phyloP scores from a whole-genome alignment of 495 filamentous ascomycete species.

The Aspergillus asperescens region DNA sequence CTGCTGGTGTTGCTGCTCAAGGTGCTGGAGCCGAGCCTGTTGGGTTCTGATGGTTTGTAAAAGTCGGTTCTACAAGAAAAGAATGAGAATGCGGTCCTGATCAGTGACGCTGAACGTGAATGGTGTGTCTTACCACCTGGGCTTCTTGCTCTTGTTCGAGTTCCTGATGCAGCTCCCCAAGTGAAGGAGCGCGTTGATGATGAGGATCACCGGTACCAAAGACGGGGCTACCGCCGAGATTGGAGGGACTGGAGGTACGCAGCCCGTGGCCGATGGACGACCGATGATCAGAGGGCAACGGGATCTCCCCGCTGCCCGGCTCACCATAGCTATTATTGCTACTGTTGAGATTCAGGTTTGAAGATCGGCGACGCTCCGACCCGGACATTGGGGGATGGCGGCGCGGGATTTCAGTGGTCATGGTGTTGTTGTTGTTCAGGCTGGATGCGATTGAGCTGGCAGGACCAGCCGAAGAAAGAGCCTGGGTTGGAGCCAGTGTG shows the following conservation, averaged over 20 bases:
- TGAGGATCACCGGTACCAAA: conserved; percentile 54
- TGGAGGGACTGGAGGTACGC: conserved; percentile 53
- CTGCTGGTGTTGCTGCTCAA: conserved; percentile 44
- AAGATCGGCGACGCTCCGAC: conserved; percentile 52
- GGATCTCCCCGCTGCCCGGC: conserved; percentile 47
- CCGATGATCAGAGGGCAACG: conserved; percentile 33
- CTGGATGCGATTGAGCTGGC: conserved; percentile 19
- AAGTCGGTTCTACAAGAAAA: conserved; percentile 64
- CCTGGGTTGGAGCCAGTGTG: conserved; percentile 7
- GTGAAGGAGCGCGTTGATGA: conserved; percentile 67
- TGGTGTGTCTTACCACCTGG: conserved; percentile 60
- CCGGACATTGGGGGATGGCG: conserved; percentile 46
- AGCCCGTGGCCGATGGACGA: conserved; percentile 43
- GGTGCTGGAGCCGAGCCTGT: conserved; percentile 72
- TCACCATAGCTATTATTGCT: conserved; percentile 27
- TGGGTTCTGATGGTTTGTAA: conserved; percentile 84
- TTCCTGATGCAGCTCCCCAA: conserved; percentile 95
- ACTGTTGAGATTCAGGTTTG: conserved; percentile 70
- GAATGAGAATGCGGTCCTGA: neutral
- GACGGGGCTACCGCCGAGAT: conserved; percentile 52
- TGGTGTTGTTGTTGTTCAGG: conserved; percentile 24
- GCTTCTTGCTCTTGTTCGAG: conserved; percentile 93
- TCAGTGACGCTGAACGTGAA: neutral
- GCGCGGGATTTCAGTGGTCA: conserved; percentile 36
- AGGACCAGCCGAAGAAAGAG: conserved; percentile 16